These are phyloP conservation scores for Sideroxylon spinosum DNA, from an alignment of 179 eudicot species.

Conservation along the genomic window DNA sequence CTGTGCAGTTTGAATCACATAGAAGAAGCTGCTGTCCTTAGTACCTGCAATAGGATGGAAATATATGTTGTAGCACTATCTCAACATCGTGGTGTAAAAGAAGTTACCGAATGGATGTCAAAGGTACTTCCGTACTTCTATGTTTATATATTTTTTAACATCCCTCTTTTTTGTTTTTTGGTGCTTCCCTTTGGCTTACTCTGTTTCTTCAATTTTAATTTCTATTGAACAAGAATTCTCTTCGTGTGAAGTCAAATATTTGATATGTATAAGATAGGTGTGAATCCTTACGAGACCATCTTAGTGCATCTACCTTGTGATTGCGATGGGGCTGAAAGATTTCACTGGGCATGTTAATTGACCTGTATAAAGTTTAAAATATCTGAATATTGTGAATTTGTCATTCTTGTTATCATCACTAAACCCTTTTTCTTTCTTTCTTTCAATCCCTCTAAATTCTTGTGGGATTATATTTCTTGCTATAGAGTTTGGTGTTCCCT, in stretches of 20 bases:
- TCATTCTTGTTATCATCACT: background rate
- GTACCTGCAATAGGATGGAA: slow-evolving; percentile 65
- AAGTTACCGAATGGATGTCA: slow-evolving; percentile 67
- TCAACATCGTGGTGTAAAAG: slow-evolving; percentile 55
- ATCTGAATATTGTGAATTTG: background rate
- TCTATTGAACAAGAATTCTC: background rate
- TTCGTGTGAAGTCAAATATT: slow-evolving; percentile 1
- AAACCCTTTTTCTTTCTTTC: background rate
- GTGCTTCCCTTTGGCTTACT: background rate
- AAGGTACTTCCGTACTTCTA: slow-evolving; percentile 31
- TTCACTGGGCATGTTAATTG: slow-evolving; percentile 2
- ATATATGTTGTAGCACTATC: slow-evolving; percentile 59
- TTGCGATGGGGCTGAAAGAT: background rate
- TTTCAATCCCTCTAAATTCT: background rate
- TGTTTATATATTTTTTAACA: background rate
- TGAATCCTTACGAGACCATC: background rate
- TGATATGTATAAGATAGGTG: background rate
- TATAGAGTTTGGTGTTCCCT: background rate
- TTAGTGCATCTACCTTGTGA: background rate
- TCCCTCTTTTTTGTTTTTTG: background rate
- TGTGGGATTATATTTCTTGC: background rate
- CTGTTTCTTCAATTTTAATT: too few relatives aligned
- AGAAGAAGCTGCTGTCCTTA: slow-evolving; percentile 63
- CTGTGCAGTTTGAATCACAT: slow-evolving; percentile 51
- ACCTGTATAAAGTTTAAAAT: background rate